Evolutionary conservation across 257 asterid genomes (phyloP).

Genomic region (Solanum rostratum): DNA sequence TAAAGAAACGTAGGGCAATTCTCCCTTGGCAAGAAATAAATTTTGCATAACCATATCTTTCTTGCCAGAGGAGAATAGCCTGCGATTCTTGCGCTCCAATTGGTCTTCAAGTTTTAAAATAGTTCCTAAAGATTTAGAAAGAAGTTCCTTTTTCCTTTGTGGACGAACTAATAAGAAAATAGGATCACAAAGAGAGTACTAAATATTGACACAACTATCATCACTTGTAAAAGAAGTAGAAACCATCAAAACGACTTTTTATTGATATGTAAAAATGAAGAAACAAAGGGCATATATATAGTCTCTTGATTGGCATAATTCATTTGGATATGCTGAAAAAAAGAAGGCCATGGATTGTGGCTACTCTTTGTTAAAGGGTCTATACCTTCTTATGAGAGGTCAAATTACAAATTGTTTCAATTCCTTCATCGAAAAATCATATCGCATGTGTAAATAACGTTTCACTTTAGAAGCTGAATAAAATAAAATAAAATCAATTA

Average conservation of each 20-base stretch:
- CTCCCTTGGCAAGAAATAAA: neutral
- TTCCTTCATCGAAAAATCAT: neutral
- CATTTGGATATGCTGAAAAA: neutral
- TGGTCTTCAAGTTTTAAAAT: neutral
- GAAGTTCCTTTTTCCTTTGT: no score
- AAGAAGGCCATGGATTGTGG: neutral
- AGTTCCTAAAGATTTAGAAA: no score
- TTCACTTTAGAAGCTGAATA: no score
- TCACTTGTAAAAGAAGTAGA: neutral
- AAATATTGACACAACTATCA: neutral
- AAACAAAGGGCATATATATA: neutral
- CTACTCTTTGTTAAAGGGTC: neutral
- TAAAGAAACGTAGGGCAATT: neutral
- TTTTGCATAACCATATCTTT: neutral
- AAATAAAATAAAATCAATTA: no score
- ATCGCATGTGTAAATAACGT: neutral
- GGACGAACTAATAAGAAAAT: no score
- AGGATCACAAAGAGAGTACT: neutral
- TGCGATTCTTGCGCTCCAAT: neutral
- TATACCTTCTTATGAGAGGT: neutral
- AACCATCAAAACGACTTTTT: neutral
- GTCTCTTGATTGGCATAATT: neutral
- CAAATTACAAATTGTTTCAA: neutral
- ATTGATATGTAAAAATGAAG: neutral
- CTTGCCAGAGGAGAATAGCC: neutral